Evolutionary conservation across 108 stramenopile species (phyloP).

Genomic region (Skeletonema potamos): DNA sequence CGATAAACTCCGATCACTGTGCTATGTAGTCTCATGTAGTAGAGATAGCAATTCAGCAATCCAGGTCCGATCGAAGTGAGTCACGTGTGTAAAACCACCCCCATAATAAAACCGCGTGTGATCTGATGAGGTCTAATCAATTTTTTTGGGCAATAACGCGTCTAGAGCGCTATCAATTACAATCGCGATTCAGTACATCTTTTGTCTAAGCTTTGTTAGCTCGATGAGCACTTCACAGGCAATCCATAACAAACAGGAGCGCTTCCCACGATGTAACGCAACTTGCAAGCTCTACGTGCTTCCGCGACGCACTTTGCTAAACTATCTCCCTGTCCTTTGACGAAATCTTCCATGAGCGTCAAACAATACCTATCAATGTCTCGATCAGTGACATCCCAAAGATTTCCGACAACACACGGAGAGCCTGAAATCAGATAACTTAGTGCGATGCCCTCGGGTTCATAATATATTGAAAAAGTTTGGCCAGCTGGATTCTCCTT

Average conservation of each 20-base stretch:
- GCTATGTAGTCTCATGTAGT: too few relatives aligned
- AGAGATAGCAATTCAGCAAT: too few relatives aligned
- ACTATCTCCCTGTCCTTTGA: conserved; percentile 22
- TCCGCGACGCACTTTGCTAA: conserved; percentile 82
- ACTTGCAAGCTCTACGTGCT: conserved; percentile 87
- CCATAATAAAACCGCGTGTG: too few relatives aligned
- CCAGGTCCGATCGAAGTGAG: too few relatives aligned
- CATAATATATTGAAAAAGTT: conserved; percentile 53
- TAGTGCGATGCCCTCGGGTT: conserved; percentile 93
- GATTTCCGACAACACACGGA: conserved; percentile 95
- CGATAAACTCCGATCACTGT: too few relatives aligned
- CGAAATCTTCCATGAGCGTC: conserved; percentile 59
- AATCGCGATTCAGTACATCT: too few relatives aligned
- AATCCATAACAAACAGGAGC: conserved; percentile 96
- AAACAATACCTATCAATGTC: conserved; percentile 94
- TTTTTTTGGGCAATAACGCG: too few relatives aligned
- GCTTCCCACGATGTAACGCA: conserved; percentile 87
- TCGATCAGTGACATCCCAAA: conserved; percentile 98
- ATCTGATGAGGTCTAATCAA: too few relatives aligned
- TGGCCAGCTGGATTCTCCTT: conserved; percentile 37
- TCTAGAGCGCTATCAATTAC: too few relatives aligned
- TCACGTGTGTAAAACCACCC: too few relatives aligned
- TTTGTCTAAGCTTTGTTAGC: too few relatives aligned
- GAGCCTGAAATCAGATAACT: conserved; percentile 89
- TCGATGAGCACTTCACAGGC: conserved; percentile 47